Evolutionary conservation across 495 filamentous ascomycete genomes (phyloP).

Genomic region (Ascobolus immersus): DNA sequence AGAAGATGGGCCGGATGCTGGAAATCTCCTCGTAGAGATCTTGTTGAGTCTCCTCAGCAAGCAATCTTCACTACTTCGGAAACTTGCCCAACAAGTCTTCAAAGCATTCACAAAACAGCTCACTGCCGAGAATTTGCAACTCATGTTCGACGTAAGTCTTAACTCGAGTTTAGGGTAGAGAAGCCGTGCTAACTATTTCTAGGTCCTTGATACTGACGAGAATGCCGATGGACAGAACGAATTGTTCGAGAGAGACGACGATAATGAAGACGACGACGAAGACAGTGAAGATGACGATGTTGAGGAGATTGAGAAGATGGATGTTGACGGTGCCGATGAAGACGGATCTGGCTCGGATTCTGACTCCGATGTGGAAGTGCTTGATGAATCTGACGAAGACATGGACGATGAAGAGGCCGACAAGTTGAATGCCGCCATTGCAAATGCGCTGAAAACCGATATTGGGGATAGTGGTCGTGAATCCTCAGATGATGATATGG

Average conservation of each 20-base stretch:
- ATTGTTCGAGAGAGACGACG: neutral
- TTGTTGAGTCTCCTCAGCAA: conserved; percentile 68
- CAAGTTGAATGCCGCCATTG: conserved; percentile 50
- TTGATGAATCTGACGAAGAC: conserved; percentile 6
- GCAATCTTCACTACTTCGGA: conserved; percentile 58
- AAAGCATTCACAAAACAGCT: no score
- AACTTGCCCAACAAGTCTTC: conserved; percentile 71
- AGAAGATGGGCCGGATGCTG: conserved; percentile 31
- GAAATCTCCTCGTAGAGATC: conserved; percentile 62
- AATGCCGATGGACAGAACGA: conserved; percentile 1
- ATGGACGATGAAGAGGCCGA: conserved; percentile 8
- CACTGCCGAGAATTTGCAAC: neutral
- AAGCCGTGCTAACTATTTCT: no score
- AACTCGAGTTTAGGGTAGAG: neutral
- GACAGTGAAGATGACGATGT: conserved; percentile 16
- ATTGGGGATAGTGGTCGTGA: conserved; percentile 29
- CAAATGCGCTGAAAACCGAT: conserved; percentile 41
- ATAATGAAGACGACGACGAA: conserved; percentile 10
- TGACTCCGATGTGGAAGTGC: conserved; percentile 3
- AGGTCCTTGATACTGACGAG: conserved; percentile 20
- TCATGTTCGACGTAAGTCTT: neutral
- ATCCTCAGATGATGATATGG: conserved; percentile 47
- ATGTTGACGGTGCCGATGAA: conserved; percentile 25
- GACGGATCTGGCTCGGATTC: conserved; percentile 9
- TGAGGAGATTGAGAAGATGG: conserved; percentile 20